Conservation (phyloP, 768 basidiomycete species). For the Boletales sp. region DNA sequence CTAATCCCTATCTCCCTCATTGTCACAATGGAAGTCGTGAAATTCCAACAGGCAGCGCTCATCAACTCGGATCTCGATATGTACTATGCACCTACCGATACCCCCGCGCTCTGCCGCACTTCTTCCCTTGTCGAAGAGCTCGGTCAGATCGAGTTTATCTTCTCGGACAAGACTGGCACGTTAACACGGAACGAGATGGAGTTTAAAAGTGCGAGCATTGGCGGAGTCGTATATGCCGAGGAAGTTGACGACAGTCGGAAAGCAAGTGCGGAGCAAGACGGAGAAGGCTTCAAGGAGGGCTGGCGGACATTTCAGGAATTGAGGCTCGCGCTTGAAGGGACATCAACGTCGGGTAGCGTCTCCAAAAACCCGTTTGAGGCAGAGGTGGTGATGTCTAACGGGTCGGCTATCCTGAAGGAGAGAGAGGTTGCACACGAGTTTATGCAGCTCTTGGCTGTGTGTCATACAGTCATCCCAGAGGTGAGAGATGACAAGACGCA, state of each 20-base stretch:
- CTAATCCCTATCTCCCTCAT: conserved; percentile 98
- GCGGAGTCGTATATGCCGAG: conserved; percentile 85
- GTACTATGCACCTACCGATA: conserved; percentile 95
- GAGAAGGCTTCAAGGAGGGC: conserved; percentile 42
- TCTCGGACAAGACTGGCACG: conserved; percentile 94
- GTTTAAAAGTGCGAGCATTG: conserved; percentile 86
- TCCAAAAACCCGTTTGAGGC: conserved; percentile 57
- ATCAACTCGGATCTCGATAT: conserved; percentile 99
- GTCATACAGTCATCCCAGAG: conserved; percentile 98
- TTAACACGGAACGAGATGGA: conserved; percentile 99
- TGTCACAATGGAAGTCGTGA: conserved; percentile 99
- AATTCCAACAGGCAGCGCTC: conserved; percentile 94
- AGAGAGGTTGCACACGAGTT: conserved; percentile 67
- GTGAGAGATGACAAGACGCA: conserved; percentile 81
- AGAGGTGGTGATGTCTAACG: conserved; percentile 5
- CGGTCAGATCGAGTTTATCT: conserved; percentile 96
- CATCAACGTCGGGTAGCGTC: conserved; percentile 3
- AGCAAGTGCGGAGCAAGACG: conserved; percentile 47
- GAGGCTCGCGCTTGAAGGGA: conserved; percentile 47
- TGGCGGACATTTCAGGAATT: conserved; percentile 84
- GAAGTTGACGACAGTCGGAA: conserved; percentile 83
- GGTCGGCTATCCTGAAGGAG: conserved; percentile 18
- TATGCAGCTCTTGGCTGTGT: conserved; percentile 84
- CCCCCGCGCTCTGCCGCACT: conserved; percentile 95
- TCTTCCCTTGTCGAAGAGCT: conserved; percentile 98